Percentiles rank a stretch among this genome's conserved stretches.
These are phyloP conservation scores for Amorphotheca resinae DNA, from an alignment of 495 filamentous ascomycete species.

Conservation along the genomic window DNA sequence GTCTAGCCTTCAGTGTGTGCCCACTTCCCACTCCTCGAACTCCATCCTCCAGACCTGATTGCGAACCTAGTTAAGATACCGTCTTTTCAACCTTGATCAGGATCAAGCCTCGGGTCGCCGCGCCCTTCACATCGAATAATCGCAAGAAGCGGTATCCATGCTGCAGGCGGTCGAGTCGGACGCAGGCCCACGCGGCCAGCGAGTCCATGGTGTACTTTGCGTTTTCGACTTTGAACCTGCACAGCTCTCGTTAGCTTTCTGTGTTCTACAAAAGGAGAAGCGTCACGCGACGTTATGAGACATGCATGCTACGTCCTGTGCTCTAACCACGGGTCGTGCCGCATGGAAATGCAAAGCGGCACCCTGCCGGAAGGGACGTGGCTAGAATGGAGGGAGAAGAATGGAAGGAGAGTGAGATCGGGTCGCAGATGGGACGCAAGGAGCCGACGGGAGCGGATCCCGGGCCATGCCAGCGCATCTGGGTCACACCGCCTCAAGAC, in stretches of 20 bases:
- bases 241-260: not conserved
- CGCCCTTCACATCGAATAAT: slow-evolving; percentile 51
- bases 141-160: slow-evolving; percentile 66
- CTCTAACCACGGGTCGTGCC: too few species aligned
- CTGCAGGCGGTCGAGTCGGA: slow-evolving; percentile 67
- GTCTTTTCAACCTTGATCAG: slow-evolving; percentile 38
- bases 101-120: slow-evolving; percentile 47
- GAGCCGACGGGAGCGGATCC: not conserved
- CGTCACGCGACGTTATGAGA: too few species aligned
- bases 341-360: too few species aligned
- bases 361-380: too few species aligned
- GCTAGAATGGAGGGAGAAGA: too few species aligned
- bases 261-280: not conserved
- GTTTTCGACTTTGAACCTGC: slow-evolving; percentile 74
- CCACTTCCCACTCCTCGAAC: too few species aligned
- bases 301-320: too few species aligned
- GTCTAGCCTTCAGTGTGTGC: too few species aligned
- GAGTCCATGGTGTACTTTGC: slow-evolving; percentile 59
- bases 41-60: too few species aligned
- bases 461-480: not conserved
- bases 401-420: too few species aligned
- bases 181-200: slow-evolving; percentile 77
- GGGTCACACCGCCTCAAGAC: not conserved
- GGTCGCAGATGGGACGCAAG: too few species aligned
- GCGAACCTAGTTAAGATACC: not conserved